A percentile compares a stretch with the other conserved stretches of the same genome.
phyloP scores from a whole-genome alignment of 495 filamentous ascomycete genomes.

The Trichoderma reesei region DNA sequence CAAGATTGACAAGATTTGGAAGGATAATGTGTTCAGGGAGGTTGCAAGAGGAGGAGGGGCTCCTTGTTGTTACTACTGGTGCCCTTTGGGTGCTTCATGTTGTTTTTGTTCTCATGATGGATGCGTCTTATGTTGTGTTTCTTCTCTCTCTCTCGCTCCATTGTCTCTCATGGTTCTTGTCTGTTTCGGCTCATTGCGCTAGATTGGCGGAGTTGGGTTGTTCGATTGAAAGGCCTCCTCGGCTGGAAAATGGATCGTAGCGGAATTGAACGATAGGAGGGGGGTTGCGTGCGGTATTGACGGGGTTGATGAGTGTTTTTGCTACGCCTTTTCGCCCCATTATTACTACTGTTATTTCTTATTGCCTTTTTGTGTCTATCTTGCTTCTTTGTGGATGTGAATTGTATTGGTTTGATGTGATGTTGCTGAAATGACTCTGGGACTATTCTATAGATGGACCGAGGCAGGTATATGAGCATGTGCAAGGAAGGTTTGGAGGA shows the following conservation, averaged over 20 bases:
- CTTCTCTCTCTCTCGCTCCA: background rate
- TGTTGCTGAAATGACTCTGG: too few relatives aligned
- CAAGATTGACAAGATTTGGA: background rate
- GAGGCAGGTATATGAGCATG: too few relatives aligned
- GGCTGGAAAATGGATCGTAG: slow-evolving; percentile 6
- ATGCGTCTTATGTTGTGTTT: background rate
- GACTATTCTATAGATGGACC: too few relatives aligned
- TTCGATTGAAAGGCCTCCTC: slow-evolving; percentile 4
- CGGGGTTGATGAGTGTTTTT: background rate
- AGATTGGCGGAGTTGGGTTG: slow-evolving; percentile 9
- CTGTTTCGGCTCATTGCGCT: background rate
- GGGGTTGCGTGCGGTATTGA: background rate
- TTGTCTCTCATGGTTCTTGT: background rate
- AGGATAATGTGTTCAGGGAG: background rate
- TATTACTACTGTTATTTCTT: background rate
- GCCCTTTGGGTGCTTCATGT: background rate
- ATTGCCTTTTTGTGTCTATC: background rate
- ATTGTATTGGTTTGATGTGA: too few relatives aligned
- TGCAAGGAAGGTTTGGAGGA: too few relatives aligned
- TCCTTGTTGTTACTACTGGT: slow-evolving; percentile 6
- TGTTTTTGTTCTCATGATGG: background rate
- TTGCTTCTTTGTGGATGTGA: background rate
- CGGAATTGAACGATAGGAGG: background rate
- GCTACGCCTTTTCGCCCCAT: background rate
- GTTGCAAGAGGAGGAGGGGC: background rate